phyloP scores from a whole-genome alignment of 345 rosid species.

The Murraya koenigii region DNA sequence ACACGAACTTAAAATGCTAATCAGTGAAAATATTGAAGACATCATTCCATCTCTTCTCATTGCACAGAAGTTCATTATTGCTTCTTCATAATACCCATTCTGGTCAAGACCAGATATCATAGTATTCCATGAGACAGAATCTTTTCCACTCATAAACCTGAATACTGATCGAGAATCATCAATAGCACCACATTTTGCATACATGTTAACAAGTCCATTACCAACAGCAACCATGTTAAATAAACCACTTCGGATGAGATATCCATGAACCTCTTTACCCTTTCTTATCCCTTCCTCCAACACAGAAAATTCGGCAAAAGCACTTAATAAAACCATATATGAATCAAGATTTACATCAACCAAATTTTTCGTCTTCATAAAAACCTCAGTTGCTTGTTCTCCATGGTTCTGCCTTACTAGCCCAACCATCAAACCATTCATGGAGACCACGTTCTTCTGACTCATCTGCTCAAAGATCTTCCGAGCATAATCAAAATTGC shows the following conservation, averaged over 20 bases:
- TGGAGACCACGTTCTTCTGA: slow-evolving; percentile 59
- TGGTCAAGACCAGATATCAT: slow-evolving; percentile 89
- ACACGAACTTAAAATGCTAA: slow-evolving; percentile 82
- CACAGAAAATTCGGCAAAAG: slow-evolving; percentile 58
- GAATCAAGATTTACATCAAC: slow-evolving; percentile 63
- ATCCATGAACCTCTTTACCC: slow-evolving; percentile 85
- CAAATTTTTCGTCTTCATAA: slow-evolving; percentile 45
- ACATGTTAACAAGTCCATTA: slow-evolving; percentile 85
- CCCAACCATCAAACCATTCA: slow-evolving; percentile 91
- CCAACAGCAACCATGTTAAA: slow-evolving; percentile 53
- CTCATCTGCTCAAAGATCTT: slow-evolving; percentile 63
- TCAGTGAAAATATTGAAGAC: slow-evolving; percentile 64
- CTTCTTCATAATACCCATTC: slow-evolving; percentile 63
- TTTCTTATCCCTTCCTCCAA: slow-evolving; percentile 58
- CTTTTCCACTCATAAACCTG: slow-evolving; percentile 53
- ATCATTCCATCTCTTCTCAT: slow-evolving; percentile 58
- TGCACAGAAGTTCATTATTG: slow-evolving; percentile 39
- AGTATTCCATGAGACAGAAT: slow-evolving; percentile 88
- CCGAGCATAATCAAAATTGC: slow-evolving; percentile 51
- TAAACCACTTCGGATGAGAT: slow-evolving; percentile 55
- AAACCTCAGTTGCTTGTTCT: slow-evolving; percentile 68
- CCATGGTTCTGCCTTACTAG: slow-evolving; percentile 61
- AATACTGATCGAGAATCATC: slow-evolving; percentile 59
- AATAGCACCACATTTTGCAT: slow-evolving; percentile 74
- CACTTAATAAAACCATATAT: slow-evolving; percentile 62